These are phyloP conservation scores for Penicillium sclerotiorum DNA, from an alignment of 2,329 filamentous ascomycete genomes.

Conservation along the genomic window DNA sequence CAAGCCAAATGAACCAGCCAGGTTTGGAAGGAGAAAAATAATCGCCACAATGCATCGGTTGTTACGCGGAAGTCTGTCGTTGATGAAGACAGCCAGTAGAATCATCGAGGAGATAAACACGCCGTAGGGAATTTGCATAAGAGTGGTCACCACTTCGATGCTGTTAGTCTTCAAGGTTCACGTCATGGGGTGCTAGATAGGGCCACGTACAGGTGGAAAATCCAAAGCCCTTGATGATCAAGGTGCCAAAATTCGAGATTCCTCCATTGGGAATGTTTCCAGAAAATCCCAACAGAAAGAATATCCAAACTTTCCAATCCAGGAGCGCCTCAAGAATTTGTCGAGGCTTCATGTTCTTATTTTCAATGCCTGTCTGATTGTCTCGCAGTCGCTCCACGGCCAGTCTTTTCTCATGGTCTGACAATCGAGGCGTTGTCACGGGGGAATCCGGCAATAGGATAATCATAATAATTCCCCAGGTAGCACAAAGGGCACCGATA, in stretches of 20 bases:
- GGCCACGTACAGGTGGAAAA: conserved; percentile 41
- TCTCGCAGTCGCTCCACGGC: conserved; percentile 23
- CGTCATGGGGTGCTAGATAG: conserved; percentile 19
- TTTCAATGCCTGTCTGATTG: conserved; percentile 25
- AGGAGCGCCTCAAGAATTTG: conserved; percentile 15
- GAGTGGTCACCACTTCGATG: conserved; percentile 30
- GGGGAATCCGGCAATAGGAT: conserved; percentile 40
- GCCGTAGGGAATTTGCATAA: conserved; percentile 42
- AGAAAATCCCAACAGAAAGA: conserved; percentile 7
- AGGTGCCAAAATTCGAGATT: conserved; percentile 32
- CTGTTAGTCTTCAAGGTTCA: neutral
- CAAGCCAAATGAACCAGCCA: conserved; percentile 14
- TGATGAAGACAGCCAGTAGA: conserved; percentile 20
- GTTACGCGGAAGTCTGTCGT: conserved; percentile 26
- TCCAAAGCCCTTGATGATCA: conserved; percentile 44
- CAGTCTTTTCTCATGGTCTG: conserved; percentile 37
- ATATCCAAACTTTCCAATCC: conserved; percentile 17
- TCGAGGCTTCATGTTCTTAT: conserved; percentile 12
- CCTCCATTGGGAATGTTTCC: conserved; percentile 35
- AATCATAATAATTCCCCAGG: conserved; percentile 15
- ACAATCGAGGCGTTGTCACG: conserved; percentile 36
- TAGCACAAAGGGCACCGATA: conserved; percentile 33
- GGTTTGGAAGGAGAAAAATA: conserved; percentile 26
- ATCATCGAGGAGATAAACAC: conserved; percentile 35
- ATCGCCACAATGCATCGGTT: conserved; percentile 21